phyloP scores from a whole-genome alignment of 352 stramenopile species.

The Globisporangium lucens region DNA sequence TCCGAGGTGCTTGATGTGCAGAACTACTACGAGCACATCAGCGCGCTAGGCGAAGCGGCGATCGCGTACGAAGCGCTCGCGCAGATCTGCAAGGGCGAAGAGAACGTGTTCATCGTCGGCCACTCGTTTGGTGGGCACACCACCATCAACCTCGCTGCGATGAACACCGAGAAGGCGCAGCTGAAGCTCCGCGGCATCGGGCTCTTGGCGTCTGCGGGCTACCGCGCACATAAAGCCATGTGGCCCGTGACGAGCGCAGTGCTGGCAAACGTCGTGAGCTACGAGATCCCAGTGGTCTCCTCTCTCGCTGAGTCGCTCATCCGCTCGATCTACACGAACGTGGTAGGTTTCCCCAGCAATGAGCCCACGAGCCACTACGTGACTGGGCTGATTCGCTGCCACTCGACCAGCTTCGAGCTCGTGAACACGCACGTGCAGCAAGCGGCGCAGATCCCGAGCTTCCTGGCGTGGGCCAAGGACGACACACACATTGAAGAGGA shows the following conservation, averaged over 20 bases:
- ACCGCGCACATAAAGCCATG: slow-evolving; percentile 42
- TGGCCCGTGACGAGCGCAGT: slow-evolving; percentile 12
- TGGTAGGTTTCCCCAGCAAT: slow-evolving; percentile 40
- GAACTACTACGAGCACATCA: slow-evolving; percentile 48
- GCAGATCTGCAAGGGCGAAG: slow-evolving; percentile 24
- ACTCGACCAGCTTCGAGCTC: slow-evolving; percentile 40
- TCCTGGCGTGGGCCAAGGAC: slow-evolving; percentile 59
- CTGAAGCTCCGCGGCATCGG: slow-evolving; percentile 43
- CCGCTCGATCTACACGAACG: slow-evolving; percentile 37
- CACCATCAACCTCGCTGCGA: slow-evolving; percentile 41
- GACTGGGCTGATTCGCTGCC: slow-evolving; percentile 42
- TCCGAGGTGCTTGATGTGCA: slow-evolving; percentile 33
- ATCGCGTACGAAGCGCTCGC: slow-evolving; percentile 45
- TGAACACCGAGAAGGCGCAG: slow-evolving; percentile 27
- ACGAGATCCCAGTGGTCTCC: background rate
- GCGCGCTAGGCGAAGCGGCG: slow-evolving; percentile 27
- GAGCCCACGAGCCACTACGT: slow-evolving; percentile 48
- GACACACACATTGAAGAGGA: slow-evolving; percentile 58
- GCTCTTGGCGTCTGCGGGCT: slow-evolving; percentile 44
- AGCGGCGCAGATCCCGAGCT: slow-evolving; percentile 30
- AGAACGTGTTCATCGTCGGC: slow-evolving; percentile 12
- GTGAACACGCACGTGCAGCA: slow-evolving; percentile 30
- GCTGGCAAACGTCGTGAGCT: background rate
- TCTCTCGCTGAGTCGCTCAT: slow-evolving; percentile 19
- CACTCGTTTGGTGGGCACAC: slow-evolving; percentile 24